Conservation (phyloP, 345 rosid species). For the Erysimum cheiranthoides region DNA sequence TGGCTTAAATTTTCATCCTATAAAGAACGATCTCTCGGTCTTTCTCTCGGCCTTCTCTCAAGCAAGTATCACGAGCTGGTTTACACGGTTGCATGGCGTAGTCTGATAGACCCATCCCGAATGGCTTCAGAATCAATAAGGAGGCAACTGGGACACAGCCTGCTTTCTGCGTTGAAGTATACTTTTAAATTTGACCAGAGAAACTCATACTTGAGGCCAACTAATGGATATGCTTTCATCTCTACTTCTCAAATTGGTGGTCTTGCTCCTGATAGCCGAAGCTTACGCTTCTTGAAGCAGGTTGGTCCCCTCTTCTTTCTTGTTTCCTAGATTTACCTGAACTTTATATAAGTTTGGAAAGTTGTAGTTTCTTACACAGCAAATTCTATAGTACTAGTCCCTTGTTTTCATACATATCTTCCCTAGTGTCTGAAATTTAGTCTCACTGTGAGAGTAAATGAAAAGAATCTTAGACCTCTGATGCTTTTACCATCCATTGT, state of each 20-base stretch:
- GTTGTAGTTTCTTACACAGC: not conserved
- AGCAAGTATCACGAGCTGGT: constrained; percentile 71
- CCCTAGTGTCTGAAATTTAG: not conserved
- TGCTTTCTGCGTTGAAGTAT: constrained; percentile 82
- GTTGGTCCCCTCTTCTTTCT: constrained; percentile 47
- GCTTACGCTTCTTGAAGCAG: constrained; percentile 87
- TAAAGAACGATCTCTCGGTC: constrained; percentile 80
- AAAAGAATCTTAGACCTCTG: constrained; percentile 28
- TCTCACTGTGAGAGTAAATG: not conserved
- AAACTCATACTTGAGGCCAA: constrained; percentile 81
- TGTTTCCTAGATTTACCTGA: constrained; percentile 9
- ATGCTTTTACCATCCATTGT: not conserved
- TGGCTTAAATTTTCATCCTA: constrained; percentile 84
- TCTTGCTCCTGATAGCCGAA: constrained; percentile 85
- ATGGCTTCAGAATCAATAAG: constrained; percentile 64
- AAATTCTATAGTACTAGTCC: not conserved
- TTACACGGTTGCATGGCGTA: constrained; percentile 80
- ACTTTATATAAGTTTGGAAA: not conserved
- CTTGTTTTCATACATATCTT: not conserved
- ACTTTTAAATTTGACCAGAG: constrained; percentile 75
- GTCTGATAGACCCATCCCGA: constrained; percentile 77
- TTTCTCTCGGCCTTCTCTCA: constrained; percentile 82
- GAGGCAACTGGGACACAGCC: constrained; percentile 90
- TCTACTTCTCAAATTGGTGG: constrained; percentile 84
- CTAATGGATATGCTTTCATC: constrained; percentile 79